Conservation (phyloP, 2,329 filamentous ascomycete species). For the Venturia asperata region DNA sequence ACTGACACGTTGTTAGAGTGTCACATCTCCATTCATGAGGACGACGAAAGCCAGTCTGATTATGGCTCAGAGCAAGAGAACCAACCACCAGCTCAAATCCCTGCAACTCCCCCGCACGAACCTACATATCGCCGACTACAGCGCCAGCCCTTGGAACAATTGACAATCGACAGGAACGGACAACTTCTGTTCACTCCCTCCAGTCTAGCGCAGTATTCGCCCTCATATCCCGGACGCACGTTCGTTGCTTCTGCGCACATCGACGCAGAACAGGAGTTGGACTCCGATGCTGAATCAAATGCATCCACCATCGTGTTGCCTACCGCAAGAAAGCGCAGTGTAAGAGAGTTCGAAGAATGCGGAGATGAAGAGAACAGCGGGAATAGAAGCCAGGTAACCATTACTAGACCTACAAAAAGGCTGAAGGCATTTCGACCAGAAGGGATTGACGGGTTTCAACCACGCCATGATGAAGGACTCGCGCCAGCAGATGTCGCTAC, state of each 20-base stretch:
- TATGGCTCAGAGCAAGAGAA: slow-evolving; percentile 10
- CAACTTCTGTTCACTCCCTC: not conserved
- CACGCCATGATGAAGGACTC: not conserved
- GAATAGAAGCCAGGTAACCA: not conserved
- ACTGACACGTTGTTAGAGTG: not conserved
- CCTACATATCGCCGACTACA: not conserved
- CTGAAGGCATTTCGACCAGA: not conserved
- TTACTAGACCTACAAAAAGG: not conserved
- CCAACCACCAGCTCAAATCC: not conserved
- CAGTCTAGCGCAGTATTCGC: not conserved
- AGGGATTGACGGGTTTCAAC: not conserved
- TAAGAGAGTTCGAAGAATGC: not conserved
- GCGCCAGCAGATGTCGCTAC: not conserved
- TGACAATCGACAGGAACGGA: not conserved
- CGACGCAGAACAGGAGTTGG: not conserved
- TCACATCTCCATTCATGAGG: not conserved
- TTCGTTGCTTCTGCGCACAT: not conserved
- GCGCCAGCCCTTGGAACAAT: not conserved
- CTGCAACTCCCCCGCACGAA: not conserved
- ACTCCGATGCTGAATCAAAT: not conserved
- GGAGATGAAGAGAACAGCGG: not conserved
- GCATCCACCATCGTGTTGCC: not conserved
- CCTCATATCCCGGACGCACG: not conserved
- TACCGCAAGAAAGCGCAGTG: not conserved
- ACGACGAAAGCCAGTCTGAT: not conserved